These are phyloP conservation scores for Fusarium sp. DNA, from an alignment of 2,329 filamentous ascomycete genomes.

Conservation along the genomic window DNA sequence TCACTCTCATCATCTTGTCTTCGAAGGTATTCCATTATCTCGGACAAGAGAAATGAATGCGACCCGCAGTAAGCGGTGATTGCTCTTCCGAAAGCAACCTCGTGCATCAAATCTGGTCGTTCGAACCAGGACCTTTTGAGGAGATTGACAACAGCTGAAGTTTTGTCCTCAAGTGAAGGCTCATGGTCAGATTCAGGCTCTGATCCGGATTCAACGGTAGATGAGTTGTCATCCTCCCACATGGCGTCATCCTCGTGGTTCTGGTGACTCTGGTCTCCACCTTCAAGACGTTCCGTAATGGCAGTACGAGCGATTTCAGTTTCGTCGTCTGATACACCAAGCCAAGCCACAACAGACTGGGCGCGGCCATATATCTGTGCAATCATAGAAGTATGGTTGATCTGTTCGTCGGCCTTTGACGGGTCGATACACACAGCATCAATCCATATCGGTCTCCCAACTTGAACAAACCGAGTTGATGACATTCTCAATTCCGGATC, in stretches of 20 bases:
- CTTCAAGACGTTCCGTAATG: background rate
- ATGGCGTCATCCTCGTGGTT: background rate
- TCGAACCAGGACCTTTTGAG: conserved; percentile 12
- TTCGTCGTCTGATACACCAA: background rate
- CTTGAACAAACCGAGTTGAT: accelerated
- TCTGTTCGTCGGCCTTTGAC: accelerated
- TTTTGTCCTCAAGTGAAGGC: accelerated
- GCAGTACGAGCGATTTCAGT: background rate
- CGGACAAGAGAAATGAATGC: background rate
- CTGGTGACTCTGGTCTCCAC: too few relatives aligned
- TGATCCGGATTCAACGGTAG: background rate
- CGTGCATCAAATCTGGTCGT: background rate
- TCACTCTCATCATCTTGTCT: background rate
- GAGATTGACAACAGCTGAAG: background rate
- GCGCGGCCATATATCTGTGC: background rate
- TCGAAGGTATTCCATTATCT: background rate
- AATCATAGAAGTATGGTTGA: background rate
- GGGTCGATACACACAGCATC: conserved; percentile 14
- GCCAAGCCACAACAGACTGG: conserved; percentile 1
- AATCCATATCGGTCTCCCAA: conserved; percentile 20
- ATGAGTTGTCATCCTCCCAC: background rate
- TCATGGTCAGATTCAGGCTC: background rate
- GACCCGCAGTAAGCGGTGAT: conserved; percentile 18
- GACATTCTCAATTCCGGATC: background rate
- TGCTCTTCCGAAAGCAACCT: conserved; percentile 2